Percentiles rank a stretch among this genome's conserved stretches.
Evolutionary conservation across 345 rosid genomes (phyloP).

Genomic region (Crucihimalaya himalaica): DNA sequence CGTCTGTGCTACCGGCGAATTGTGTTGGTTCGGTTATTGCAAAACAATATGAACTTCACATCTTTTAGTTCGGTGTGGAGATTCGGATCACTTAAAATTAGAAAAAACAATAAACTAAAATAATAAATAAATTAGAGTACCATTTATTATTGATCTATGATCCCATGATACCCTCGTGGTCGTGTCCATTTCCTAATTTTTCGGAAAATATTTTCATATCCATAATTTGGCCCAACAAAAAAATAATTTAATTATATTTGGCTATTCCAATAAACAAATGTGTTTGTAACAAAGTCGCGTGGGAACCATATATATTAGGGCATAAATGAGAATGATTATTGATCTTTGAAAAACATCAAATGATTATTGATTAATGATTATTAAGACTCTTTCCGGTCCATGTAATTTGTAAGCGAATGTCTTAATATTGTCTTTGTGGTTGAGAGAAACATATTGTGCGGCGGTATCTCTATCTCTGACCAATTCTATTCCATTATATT

Average conservation of each 20-base stretch:
- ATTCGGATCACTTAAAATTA: no score
- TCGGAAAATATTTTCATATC: conserved; percentile 26
- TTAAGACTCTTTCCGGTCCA: conserved; percentile 27
- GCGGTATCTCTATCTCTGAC: conserved; percentile 30
- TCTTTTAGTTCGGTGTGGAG: background rate
- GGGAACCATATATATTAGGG: background rate
- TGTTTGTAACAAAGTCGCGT: conserved; percentile 6
- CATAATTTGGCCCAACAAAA: conserved; percentile 6
- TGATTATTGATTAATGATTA: conserved; percentile 30
- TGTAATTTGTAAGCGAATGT: conserved; percentile 27
- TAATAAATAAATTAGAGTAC: background rate
- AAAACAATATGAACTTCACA: background rate
- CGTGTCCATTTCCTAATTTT: conserved; percentile 38
- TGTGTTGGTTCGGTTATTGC: background rate
- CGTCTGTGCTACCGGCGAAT: background rate
- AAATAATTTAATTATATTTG: background rate
- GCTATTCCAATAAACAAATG: background rate
- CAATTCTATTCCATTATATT: conserved; percentile 17
- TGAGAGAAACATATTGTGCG: conserved; percentile 25
- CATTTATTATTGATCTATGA: conserved; percentile 32
- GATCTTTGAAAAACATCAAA: background rate
- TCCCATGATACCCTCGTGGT: conserved; percentile 44
- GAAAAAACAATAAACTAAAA: no score
- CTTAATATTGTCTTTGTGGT: conserved; percentile 25
- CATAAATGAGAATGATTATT: conserved; percentile 2